A percentile compares a stretch with the other conserved stretches of the same genome.
Evolutionary conservation across 169 alveolate genomes (phyloP).

Genomic region (Eimeria praecox): DNA sequence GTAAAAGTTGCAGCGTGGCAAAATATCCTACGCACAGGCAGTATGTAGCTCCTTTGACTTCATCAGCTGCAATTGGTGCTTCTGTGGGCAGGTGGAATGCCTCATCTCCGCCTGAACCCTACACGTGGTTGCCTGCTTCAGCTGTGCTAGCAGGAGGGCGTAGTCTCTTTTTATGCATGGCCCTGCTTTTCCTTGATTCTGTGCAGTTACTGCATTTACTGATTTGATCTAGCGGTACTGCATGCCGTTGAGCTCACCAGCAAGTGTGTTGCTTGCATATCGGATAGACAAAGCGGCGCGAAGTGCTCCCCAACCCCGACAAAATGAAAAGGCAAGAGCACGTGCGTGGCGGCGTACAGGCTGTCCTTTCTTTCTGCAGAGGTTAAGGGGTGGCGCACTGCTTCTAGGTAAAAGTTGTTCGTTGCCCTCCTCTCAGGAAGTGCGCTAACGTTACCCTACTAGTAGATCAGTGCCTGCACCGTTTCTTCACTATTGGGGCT

Average conservation of each 20-base stretch:
- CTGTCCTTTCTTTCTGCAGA: neutral
- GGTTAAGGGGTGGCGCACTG: neutral
- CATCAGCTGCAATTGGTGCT: neutral
- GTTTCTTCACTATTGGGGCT: neutral
- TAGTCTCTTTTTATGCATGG: too few species aligned
- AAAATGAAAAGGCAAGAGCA: neutral
- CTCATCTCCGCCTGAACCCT: neutral
- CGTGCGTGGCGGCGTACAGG: neutral
- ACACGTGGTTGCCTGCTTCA: neutral
- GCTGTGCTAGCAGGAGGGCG: too few species aligned
- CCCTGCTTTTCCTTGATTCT: too few species aligned
- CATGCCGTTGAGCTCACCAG: neutral
- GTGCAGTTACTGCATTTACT: neutral
- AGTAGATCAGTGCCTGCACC: neutral
- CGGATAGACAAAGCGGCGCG: neutral
- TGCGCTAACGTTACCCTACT: neutral
- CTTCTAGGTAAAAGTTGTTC: neutral
- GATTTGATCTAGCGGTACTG: neutral
- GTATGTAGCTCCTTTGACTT: neutral
- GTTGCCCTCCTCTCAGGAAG: neutral
- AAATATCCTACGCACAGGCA: neutral
- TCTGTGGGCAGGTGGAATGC: neutral
- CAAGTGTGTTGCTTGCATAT: neutral
- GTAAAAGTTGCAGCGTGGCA: neutral
- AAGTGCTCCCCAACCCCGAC: neutral